These are phyloP conservation scores for Geotrichum bryndzae DNA, from an alignment of 1,139 yeast genomes.

Conservation along the genomic window DNA sequence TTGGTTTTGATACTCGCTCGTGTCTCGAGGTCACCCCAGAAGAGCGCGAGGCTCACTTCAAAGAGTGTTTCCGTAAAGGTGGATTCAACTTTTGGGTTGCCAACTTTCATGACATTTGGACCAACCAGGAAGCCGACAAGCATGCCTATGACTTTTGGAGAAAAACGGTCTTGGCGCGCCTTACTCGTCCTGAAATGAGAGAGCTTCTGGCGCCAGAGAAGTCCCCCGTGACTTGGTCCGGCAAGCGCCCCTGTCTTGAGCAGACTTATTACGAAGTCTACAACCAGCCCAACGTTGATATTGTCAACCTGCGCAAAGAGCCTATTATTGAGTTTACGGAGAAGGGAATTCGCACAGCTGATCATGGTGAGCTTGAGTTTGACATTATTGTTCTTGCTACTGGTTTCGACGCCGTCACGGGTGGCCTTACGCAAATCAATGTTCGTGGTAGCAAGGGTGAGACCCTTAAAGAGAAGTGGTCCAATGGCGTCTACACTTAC, in stretches of 20 bases:
- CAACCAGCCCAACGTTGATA: constrained; percentile 31
- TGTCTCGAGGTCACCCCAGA: constrained; percentile 24
- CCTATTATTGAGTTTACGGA: constrained; percentile 29
- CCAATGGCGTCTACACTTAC: constrained; percentile 26
- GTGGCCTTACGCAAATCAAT: constrained; percentile 30
- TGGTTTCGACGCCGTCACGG: constrained; percentile 34
- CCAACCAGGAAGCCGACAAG: constrained; percentile 26
- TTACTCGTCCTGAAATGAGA: constrained; percentile 27
- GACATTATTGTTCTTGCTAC: constrained; percentile 32
- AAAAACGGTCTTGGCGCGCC: constrained; percentile 23
- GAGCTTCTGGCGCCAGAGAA: constrained; percentile 28
- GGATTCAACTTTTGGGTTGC: constrained; percentile 30
- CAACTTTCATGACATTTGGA: constrained; percentile 26
- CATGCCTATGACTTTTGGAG: constrained; percentile 31
- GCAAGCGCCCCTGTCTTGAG: constrained; percentile 32
- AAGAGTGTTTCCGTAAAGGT: constrained; percentile 24
- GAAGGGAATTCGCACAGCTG: constrained; percentile 24
- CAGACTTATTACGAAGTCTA: constrained; percentile 29
- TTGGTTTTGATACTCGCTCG: constrained; percentile 16
- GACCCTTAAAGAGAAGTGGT: constrained; percentile 27
- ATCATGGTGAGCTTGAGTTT: constrained; percentile 26
- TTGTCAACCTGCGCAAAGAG: constrained; percentile 27
- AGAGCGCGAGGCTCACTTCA: constrained; percentile 25
- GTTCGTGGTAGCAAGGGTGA: constrained; percentile 25
- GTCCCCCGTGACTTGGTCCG: constrained; percentile 30